Conservation (phyloP, 1,139 yeast species). For the Hansenula anomala region DNA sequence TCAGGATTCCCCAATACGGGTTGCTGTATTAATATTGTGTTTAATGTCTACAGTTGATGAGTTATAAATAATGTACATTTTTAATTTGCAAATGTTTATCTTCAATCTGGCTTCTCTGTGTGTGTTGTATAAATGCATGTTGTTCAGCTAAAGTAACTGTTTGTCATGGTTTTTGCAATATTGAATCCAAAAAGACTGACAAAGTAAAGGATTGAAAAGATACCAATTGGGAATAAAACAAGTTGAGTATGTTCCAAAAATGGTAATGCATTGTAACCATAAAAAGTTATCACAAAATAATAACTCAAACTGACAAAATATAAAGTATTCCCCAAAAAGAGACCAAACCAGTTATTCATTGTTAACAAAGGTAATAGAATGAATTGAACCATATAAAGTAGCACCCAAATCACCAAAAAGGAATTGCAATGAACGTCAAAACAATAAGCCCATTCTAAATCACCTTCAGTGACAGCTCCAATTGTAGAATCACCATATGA, state of each 20-base stretch:
- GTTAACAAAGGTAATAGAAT: conserved; percentile 67
- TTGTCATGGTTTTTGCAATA: conserved; percentile 64
- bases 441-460: conserved; percentile 90
- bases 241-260: conserved; percentile 62
- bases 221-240: conserved; percentile 51
- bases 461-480: conserved; percentile 41
- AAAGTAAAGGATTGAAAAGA: conserved; percentile 53
- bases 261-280: conserved; percentile 85
- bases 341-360: conserved; percentile 56
- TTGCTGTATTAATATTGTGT: too few relatives aligned
- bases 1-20: too few relatives aligned
- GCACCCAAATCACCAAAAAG: conserved; percentile 75
- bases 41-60: not conserved
- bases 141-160: conserved; percentile 46
- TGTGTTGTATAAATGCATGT: not conserved
- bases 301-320: conserved; percentile 70
- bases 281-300: conserved; percentile 75
- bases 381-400: conserved; percentile 73
- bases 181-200: conserved; percentile 63
- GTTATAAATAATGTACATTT: not conserved
- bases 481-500: conserved; percentile 28
- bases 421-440: conserved; percentile 92
- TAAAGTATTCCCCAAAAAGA: conserved; percentile 71
- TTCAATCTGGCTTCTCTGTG: too few relatives aligned
- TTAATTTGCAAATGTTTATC: too few relatives aligned